Evolutionary conservation across 2,329 filamentous ascomycete genomes (phyloP), one percentile per base, ranked within the genome.

Genomic region (Coniochaeta pulveracea): DNA sequence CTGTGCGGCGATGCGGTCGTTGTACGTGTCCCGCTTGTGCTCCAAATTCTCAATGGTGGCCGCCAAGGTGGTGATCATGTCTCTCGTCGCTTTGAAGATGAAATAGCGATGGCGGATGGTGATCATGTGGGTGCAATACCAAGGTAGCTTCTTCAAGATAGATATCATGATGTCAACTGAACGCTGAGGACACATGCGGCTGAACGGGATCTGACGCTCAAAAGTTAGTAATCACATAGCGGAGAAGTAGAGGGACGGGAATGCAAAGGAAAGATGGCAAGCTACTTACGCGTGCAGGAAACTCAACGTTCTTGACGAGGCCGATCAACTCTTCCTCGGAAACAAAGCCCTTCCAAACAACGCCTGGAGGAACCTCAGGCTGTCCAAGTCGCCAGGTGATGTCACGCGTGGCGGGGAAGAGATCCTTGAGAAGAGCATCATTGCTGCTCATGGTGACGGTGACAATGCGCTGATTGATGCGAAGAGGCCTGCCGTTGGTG

Each of bases 121-220:
- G 54, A 80, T 71, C 34, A 60, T 43, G 3, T 69, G 52, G 2
- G 72, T 61, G 48, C 64, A 61, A 38, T 69, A 63, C 76, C 76
- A 81, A 0, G 76, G 76, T 26, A 76, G 63, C 57, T 80, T 74
- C 38, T 64, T 66, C 23, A 76, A 47, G 1, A 69, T 78, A 48
- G 71, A 76, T 43, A 80, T 76, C 45, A 80, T 58, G 47, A 66
- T 75, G 55, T 81, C 76, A 36, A 70, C 80, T 2, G 74, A 69
- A 10, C 76, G 67, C 52, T 80, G 74, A 0, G 74, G 72, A 42
- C 72, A 77, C 17, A 74, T 63, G 36, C 61, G 64, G 7, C 70
- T 66, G 46, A 72, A 80, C 0, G 69, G 68, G 10, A 72, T 73
- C 72, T 78, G 25, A 15, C 8, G 4, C 10, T 15, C 3, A 23